Evolutionary conservation across 208 protist genomes (phyloP), one percentile per base, ranked within the genome.

Genomic region (Phytomonas sp.): DNA sequence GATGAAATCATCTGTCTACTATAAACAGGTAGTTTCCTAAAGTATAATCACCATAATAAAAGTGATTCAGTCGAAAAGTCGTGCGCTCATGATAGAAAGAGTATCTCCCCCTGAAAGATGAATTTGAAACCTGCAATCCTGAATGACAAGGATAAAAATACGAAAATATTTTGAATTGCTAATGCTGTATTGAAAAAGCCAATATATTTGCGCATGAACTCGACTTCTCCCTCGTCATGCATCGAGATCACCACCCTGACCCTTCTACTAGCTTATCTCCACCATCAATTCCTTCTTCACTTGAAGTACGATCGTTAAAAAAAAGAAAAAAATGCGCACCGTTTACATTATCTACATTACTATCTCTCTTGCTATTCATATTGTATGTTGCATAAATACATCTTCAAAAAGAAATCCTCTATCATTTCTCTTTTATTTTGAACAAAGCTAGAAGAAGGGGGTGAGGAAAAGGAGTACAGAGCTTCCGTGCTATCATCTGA

Each of bases 61-160:
- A 56, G 46, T 56, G 46, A 23, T 56, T 26, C 8, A 56, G 46
- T 56, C 20, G 20, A 56, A 56, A 56, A 36, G 31, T n/a, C n/a
- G 37, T 73, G 67, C 66, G 26, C 60, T 46, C 40, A 13, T 66
- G 67, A 43, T 69, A 34, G 9, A 64, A 33, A 64, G 26, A 29
- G 46, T 76, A 37, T 73, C 67, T 31, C 68, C 69, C 53, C 66
- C 59, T 60, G 30, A 66, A 37, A 62, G 61, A 33, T 46, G 60
- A 26, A 56, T 56, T 56, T 26, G 46, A 26, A 26, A 56, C 20
- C 46, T 56, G 46, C 46, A 56, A 56, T 56, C 46, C 46, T 56
- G 20, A 56, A 56, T 56, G 46, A 23, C 23, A 56, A 56, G 13
- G 20, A 56, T 56, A 56, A 26, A 56, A 26, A 26, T 56, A 26